Evolutionary conservation across 805 yeast species (phyloP), one percentile per base, ranked within the genome.

Genomic region (Candida broadrunensis): DNA sequence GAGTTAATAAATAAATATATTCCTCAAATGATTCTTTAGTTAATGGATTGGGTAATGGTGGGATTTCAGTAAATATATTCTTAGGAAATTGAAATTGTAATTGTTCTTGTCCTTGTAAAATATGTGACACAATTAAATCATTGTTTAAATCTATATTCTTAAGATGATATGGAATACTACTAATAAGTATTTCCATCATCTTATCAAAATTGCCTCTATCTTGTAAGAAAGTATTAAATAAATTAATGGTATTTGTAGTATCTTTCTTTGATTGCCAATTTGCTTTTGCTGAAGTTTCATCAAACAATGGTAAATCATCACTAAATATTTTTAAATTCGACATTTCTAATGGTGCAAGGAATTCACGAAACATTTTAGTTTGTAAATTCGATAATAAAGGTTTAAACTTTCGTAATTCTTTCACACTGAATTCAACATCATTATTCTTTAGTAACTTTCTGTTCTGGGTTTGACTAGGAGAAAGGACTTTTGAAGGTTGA

Each of bases 1-100:
- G 73, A 1, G 73, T 65, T 15, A 70, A 45, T 32, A 52, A 52
- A 44, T 67, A 61, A 20, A 70, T 63, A 39, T 65, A 70, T 33
- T 65, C 47, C 25, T 56, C 55, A 40, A 70, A 70, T 12, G 46
- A 42, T n/a, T 56, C 58, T 16, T 35, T 36, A 1, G 64, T 55
- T 30, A 64, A 44, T 1, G 56, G 58, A 2, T 35, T 23, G 2
- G 71, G 68, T 5, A 65, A 46, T 3, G 61, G 58, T 3, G 73
- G 72, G 1, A 68, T 29, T 39, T 64, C 70, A 12, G 48, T 49
- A 41, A 59, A 65, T 5, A 13, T 14, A 30, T 45, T 45, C 48
- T 14, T 59, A 59, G 2, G 55, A 58, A 6, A 52, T 45, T 1
- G 45, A 42, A 30, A 38, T 46, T 33, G 48, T 45, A n/a, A 39